phyloP scores from a whole-genome alignment of 2,329 filamentous ascomycete species.

The Sarocladium brachiariae region DNA sequence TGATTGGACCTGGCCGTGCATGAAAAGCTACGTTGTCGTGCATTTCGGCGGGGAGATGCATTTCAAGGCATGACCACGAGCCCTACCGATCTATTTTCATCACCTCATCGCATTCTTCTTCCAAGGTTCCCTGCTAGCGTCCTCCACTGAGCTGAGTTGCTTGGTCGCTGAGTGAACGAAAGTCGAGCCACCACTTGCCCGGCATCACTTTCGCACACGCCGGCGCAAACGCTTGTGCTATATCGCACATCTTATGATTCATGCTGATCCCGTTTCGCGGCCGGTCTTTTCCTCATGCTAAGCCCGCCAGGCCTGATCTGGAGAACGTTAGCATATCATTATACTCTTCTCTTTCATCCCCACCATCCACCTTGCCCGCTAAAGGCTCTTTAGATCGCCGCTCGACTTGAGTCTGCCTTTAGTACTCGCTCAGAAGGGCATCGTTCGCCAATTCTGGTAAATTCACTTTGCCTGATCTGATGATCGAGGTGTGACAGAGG shows the following conservation, averaged over 20 bases:
- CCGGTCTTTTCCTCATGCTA: neutral
- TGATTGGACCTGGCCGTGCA: constrained; percentile 4
- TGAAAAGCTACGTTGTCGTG: constrained; percentile 7
- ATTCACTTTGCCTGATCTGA: neutral
- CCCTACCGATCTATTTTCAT: constrained; percentile 4
- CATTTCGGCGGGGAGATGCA: neutral
- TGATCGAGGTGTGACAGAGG: too few relatives aligned
- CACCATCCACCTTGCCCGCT: neutral
- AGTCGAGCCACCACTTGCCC: neutral
- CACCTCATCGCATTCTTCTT: neutral
- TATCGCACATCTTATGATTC: neutral
- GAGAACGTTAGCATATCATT: neutral
- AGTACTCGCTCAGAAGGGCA: neutral
- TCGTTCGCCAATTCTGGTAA: neutral
- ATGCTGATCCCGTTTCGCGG: neutral
- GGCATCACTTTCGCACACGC: neutral
- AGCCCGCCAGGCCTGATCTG: neutral
- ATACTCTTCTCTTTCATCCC: neutral
- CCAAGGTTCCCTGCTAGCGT: neutral
- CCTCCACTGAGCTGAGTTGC: neutral
- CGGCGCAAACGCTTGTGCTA: neutral
- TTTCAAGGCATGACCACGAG: neutral
- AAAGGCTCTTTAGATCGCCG: neutral
- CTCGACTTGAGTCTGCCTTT: neutral
- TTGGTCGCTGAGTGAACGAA: constrained; percentile 3